Percentiles rank a stretch among this genome's conserved stretches.
Evolutionary conservation across 1,284 basidiomycete genomes (phyloP).

Genomic region (Fomitopsis palustris): DNA sequence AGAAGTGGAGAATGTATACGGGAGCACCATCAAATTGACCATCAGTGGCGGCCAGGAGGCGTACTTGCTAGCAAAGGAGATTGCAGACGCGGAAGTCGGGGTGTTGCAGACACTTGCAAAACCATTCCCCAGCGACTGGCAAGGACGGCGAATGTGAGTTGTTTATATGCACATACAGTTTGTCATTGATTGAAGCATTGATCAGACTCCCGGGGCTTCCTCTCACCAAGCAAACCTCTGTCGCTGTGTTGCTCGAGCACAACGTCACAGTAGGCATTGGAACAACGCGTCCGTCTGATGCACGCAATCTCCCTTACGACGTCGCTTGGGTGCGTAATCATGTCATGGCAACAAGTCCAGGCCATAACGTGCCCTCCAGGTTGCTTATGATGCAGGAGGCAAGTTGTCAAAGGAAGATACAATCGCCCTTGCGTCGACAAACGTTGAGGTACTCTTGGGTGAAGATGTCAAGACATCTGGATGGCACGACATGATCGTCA

Average conservation of each 20-base stretch:
- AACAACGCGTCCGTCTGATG: conserved; percentile 48
- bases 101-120: conserved; percentile 65
- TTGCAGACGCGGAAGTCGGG: conserved; percentile 69
- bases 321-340: conserved; percentile 44
- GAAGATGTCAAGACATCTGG: conserved; percentile 18
- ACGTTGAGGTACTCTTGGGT: conserved; percentile 56
- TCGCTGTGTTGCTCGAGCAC: conserved; percentile 58
- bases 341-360: background rate
- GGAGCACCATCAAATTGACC: conserved; percentile 47
- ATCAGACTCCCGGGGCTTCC: conserved; percentile 68
- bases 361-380: conserved; percentile 13
- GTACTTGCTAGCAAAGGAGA: conserved; percentile 70
- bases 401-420: conserved; percentile 48
- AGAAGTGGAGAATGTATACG: conserved; percentile 53
- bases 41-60: conserved; percentile 74
- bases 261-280: conserved; percentile 78
- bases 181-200: background rate
- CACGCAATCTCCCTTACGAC: conserved; percentile 61
- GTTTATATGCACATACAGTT: background rate
- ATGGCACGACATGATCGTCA: conserved; percentile 44
- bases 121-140: conserved; percentile 60
- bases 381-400: conserved; percentile 31
- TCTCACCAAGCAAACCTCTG: conserved; percentile 59
- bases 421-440: conserved; percentile 55
- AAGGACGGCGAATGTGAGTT: conserved; percentile 46